A percentile compares a stretch with the other conserved stretches of the same genome.
phyloP scores from a whole-genome alignment of 2,329 filamentous ascomycete species.

The Aspergillus sp. region DNA sequence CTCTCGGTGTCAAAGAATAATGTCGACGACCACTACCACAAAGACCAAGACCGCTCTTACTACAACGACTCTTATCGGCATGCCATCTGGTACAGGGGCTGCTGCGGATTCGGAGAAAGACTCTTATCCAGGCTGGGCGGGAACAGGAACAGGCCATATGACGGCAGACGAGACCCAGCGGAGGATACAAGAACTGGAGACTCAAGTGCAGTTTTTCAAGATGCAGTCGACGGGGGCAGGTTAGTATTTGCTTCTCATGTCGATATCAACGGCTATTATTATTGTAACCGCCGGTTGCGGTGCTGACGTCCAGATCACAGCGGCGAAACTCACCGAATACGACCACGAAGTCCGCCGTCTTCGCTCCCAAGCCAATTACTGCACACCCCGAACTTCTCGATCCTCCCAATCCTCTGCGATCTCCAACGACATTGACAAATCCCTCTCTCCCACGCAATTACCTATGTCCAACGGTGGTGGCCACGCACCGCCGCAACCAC shows the following conservation, averaged over 20 bases:
- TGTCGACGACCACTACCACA: conserved; percentile 18
- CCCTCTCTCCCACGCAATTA: conserved; percentile 29
- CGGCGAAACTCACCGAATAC: conserved; percentile 53
- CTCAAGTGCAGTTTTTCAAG: conserved; percentile 46
- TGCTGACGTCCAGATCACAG: conserved; percentile 22
- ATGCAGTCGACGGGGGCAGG: conserved; percentile 47
- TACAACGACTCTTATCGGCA: conserved; percentile 26
- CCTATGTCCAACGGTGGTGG: conserved; percentile 12
- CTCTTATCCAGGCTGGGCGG: conserved; percentile 34
- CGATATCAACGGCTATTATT: not conserved
- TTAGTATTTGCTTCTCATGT: conserved; percentile 26
- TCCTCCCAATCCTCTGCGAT: conserved; percentile 23
- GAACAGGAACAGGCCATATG: conserved; percentile 16
- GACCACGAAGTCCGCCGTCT: conserved; percentile 53
- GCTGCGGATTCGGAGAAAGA: conserved; percentile 20
- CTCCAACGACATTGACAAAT: conserved; percentile 12
- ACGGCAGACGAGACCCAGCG: conserved; percentile 27
- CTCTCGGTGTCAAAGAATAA: conserved; percentile 6
- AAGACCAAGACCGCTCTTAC: conserved; percentile 16
- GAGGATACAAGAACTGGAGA: conserved; percentile 46
- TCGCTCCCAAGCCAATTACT: conserved; percentile 23
- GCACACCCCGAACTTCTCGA: conserved; percentile 14
- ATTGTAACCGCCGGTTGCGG: conserved; percentile 1
- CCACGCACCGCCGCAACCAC: conserved; percentile 8
- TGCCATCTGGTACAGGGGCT: conserved; percentile 11